Base-by-base conservation (phyloP, 148 eudicot species). In the Drosera capensis region DNA sequence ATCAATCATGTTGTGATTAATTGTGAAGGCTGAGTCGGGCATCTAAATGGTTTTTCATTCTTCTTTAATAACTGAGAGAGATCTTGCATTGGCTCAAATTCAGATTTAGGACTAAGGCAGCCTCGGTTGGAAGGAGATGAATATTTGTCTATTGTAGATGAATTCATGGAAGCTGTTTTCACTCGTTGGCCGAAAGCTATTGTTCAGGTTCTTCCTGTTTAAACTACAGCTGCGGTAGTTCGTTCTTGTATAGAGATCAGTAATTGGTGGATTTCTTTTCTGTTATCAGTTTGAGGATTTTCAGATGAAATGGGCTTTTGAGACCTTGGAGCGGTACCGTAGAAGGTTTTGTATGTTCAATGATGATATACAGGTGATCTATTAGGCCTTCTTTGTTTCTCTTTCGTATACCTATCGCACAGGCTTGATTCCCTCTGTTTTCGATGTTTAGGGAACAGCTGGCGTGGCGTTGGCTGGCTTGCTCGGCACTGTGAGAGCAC, bases 221-320 rank as follows among this genome's bases (percentile, higher is more conserved):
- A n/a, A n/a, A n/a, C n/a, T n/a, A n/a, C n/a, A n/a, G n/a, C n/a
- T n/a, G n/a, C n/a, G n/a, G n/a, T n/a, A n/a, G n/a, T n/a, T n/a
- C n/a, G n/a, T n/a, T n/a, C n/a, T 39, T 39, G 17, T 14, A 14
- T 17, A 7, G 6, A n/a, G 4, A 14, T 1, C 16, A 14, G 18
- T 39, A 39, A 39, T 2, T 7, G 14, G 6, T 39, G 8, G 8
- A 11, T 41, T 16, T 15, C 43, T 15, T 48, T 59, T n/a, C 7
- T 25, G 34, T 43, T 56, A 30, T 57, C 75, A 90, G 99, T 90
- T 90, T 75, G 99, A 90, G 65, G 99, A 90, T 65, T 90, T 90
- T 43, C 99, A 90, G 76, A 75, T 85, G 85, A 84, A 90, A 68
- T 90, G 99, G 99, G 99, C 99, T 45, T 90, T 90, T 70, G 87